Evolutionary conservation across 768 basidiomycete species (phyloP), one percentile per base, ranked within the genome.

Genomic region (Mycena chlorophos): DNA sequence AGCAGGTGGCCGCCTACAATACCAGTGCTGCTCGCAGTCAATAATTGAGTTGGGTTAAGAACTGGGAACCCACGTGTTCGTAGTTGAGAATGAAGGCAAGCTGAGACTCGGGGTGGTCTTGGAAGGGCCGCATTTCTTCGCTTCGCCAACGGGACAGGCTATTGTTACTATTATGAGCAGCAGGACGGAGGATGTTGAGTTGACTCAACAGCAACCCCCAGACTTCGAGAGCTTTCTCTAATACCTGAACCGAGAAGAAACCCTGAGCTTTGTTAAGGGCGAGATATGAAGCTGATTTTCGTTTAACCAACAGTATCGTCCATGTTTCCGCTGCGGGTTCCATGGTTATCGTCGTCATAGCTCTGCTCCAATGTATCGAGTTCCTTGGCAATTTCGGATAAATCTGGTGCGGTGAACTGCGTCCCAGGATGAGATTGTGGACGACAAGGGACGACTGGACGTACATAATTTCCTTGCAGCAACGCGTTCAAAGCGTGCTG

Each of bases 211-310:
- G 87, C 54, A 95, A 71, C 17, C 88, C 88, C 89, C 88, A 95
- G 13, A 94, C 86, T 64, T 85, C 79, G 46, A 97, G 71, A 2
- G 94, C 94, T 52, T 86, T 81, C 62, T 94, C 90, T 17, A 96
- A 69, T 2, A 96, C 94, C 60, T 94, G 92, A 1, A 96, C 80
- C 2, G 94, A 95, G 72, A 97, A 97, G 69, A 92, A 97, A 1
- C 91, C 91, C 92, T 61, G 14, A 20, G 34, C 49, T 45, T 50
- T 12, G 2, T 27, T 58, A 62, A 23, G 57, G 26, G 3, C 31
- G 20, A 46, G 45, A 42, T 20, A 4, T 45, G n/a, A 34, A n/a
- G 31, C 5, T 0, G 25, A 47, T 22, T 45, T 25, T 2, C 19
- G 13, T 13, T n/a, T 14, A 31, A n/a, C 45, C 25, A 8, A 60